Evolutionary conservation across 192 early-diverging fungal genomes (phyloP), one percentile per base, ranked within the genome.

Genomic region (Coemansia sp.): DNA sequence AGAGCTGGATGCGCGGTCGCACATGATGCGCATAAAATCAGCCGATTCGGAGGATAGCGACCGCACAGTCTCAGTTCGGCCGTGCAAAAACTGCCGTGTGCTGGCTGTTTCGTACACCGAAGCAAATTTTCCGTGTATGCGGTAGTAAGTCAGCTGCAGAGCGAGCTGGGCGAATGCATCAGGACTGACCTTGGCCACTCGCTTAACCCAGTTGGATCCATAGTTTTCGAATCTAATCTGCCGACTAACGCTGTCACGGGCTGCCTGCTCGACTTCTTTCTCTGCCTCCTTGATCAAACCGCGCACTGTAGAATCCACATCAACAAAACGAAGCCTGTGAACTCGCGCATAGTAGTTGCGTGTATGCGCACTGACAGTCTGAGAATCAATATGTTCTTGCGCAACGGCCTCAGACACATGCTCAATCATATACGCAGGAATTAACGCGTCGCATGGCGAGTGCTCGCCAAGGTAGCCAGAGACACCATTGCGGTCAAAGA

Each of bases 81-180:
- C 94, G 53, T 87, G 87, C 45, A 85, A 58, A 69, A 84, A 96
- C 55, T 87, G 72, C 19, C 94, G 82, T 3, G 91, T 94, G 41
- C 83, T 83, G 8, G 85, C 89, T 14, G 94, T 90, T 68, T 96
- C 94, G 63, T 96, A 96, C 3, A 89, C 89, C 2, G 90, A 71
- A 9, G 86, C 82, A 47, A 82, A 67, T 14, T 67, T 57, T 12
- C 78, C 66, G 53, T 92, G 88, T 15, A 89, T 53, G 57, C 88
- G 86, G 74, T 84, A 91, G 69, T 87, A 96, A 0, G 88, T 87
- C 7, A 94, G 78, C 67, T 96, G 94, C 25, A 96, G 59, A 0
- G 81, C 84, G 83, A 96, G 90, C 77, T 96, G 94, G 23, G 87
- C 78, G 71, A 82, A 93, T 6, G 92, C 94, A 62, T 96, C 94